Conservation (phyloP, 129 eudicot genomes). For the Calendula officinalis region DNA sequence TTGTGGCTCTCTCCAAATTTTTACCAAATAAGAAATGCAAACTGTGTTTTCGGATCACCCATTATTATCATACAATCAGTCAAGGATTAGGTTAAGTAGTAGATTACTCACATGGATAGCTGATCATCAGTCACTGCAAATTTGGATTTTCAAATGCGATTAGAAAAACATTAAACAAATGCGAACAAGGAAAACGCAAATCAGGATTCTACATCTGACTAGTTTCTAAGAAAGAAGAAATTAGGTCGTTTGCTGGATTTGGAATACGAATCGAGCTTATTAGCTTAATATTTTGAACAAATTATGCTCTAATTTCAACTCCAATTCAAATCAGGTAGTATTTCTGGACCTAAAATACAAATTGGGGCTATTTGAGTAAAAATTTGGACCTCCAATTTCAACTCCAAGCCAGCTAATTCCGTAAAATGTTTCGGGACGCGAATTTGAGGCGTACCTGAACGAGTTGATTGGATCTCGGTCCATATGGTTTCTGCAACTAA, state of each 20-base stretch:
- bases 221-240: not conserved
- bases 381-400: no score
- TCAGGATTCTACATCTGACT: not conserved
- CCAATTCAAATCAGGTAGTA: no score
- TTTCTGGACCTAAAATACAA: no score
- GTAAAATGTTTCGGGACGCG: not conserved
- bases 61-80: not conserved
- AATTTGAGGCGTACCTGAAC: conserved; percentile 46
- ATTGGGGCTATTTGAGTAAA: no score
- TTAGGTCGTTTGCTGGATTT: not conserved
- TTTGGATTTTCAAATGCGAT: not conserved
- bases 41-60: conserved; percentile 8
- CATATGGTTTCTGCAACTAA: conserved; percentile 63
- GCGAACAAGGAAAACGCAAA: not conserved
- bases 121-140: conserved; percentile 63
- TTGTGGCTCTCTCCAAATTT: conserved; percentile 78
- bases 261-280: not conserved
- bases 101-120: conserved; percentile 54
- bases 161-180: no score
- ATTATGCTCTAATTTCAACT: no score
- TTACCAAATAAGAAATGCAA: conserved; percentile 69
- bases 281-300: no score
- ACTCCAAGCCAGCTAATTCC: not conserved
- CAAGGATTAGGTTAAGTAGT: not conserved
- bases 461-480: conserved; percentile 59